Evolutionary conservation across 257 asterid genomes (phyloP), one percentile per base, ranked within the genome.

Genomic region (Mitragyna speciosa): DNA sequence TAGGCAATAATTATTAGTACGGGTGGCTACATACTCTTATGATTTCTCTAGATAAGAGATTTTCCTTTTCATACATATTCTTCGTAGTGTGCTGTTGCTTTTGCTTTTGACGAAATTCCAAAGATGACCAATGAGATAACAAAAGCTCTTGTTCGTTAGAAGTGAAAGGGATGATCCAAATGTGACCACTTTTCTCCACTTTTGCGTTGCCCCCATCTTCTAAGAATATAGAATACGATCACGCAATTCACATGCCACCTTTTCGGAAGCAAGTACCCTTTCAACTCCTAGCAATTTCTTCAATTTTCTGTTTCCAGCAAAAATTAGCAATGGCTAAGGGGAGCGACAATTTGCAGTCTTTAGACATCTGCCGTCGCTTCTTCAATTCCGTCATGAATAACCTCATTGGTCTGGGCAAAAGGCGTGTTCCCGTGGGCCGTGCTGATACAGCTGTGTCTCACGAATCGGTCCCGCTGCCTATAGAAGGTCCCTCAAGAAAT

Each of bases 331-430:
- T 82, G 84, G 72, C 22, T 2, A 82, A 48, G 75, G 77, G 82
- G 85, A 85, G 66, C 36, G 56, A 49, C 7, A 76, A 77, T 33
- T 78, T 86, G 39, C 78, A 67, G 76, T 54, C 89, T 75, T 64
- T 72, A 19, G 84, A 83, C 72, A 80, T 87, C 69, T 87, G 88
- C 30, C 82, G 76, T 24, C 83, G 90, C 78, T 74, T 92, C 77
- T 67, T 89, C 76, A 84, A 82, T 49, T 74, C 89, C 66, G 56
- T 92, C 59, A 74, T 83, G 51, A 74, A 85, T 61, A 30, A 19
- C 76, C 81, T 45, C 83, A 22, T 43, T n/a, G 71, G 41, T 31
- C 82, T 5, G 26, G 51, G 79, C 24, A 28, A 36, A 14, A 56
- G 61, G 71, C 74, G 72, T 26, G 76, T 85, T 20, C 39, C 76